A percentile compares a stretch with the other conserved stretches of the same genome.
These are phyloP conservation scores for Ceratobasidium sp. DNA, from an alignment of 1,284 basidiomycete species.

Conservation along the genomic window DNA sequence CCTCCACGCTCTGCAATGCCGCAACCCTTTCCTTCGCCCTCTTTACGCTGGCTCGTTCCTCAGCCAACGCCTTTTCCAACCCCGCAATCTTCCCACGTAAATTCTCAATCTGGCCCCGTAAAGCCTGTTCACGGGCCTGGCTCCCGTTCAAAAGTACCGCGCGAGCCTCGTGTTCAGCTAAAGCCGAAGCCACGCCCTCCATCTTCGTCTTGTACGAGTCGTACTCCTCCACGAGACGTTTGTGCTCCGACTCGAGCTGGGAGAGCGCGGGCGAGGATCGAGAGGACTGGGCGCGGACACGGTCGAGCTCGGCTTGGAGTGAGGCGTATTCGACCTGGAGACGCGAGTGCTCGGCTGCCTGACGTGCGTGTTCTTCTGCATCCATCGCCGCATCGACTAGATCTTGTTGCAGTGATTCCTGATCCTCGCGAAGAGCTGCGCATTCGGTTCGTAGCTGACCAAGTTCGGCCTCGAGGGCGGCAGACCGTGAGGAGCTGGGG, in stretches of 20 bases:
- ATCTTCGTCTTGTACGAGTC: slow-evolving; percentile 14
- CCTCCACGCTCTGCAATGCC: slow-evolving; percentile 11
- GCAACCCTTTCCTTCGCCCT: not conserved
- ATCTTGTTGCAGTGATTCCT: slow-evolving; percentile 38
- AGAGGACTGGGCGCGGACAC: not conserved
- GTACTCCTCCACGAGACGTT: slow-evolving; percentile 14
- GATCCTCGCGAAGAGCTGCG: slow-evolving; percentile 30
- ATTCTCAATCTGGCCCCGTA: slow-evolving; percentile 24
- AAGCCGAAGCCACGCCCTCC: slow-evolving; percentile 6
- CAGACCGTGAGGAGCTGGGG: not conserved
- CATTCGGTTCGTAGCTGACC: slow-evolving; percentile 26
- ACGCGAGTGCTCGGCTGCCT: not conserved
- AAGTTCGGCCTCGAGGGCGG: slow-evolving; percentile 14
- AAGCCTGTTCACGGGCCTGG: slow-evolving; percentile 32
- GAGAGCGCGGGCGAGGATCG: not conserved
- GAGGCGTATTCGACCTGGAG: slow-evolving; percentile 13
- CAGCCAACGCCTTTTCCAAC: slow-evolving; percentile 11
- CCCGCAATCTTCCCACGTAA: slow-evolving; percentile 4
- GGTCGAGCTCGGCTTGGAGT: slow-evolving; percentile 27
- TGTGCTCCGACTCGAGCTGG: slow-evolving; percentile 35
- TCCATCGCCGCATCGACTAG: slow-evolving; percentile 41
- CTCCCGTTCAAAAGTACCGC: slow-evolving; percentile 37
- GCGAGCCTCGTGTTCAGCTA: slow-evolving; percentile 38
- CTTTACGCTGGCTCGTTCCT: slow-evolving; percentile 3
- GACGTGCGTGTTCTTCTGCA: slow-evolving; percentile 26